Percentiles rank a stretch among this genome's conserved stretches.
These are phyloP conservation scores for Salix arbutifolia DNA, from an alignment of 345 rosid genomes.

Conservation along the genomic window DNA sequence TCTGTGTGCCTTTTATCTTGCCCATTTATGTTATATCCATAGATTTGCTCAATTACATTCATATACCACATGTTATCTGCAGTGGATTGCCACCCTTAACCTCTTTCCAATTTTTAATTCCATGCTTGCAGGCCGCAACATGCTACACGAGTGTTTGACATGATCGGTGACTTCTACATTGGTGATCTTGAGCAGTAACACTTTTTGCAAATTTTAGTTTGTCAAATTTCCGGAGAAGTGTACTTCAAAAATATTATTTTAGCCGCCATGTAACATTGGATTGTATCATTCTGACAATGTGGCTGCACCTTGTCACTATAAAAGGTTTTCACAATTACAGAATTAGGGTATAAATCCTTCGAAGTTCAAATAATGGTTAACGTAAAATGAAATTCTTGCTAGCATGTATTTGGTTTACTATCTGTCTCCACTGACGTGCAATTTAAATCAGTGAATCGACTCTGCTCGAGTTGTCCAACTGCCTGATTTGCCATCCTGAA, in stretches of 20 bases:
- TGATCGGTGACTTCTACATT: conserved; percentile 75
- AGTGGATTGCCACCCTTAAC: neutral
- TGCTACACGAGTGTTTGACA: conserved; percentile 68
- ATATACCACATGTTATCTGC: neutral
- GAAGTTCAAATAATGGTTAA: neutral
- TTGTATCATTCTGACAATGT: neutral
- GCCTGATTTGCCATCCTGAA: too few species aligned
- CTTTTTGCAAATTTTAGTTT: neutral
- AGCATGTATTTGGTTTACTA: neutral
- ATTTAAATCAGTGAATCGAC: too few species aligned
- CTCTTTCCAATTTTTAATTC: neutral
- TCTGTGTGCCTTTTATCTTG: neutral
- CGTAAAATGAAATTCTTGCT: neutral
- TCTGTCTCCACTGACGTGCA: neutral
- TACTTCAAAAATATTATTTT: neutral
- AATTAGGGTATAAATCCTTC: neutral
- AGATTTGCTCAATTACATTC: too few species aligned
- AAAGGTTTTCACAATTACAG: neutral
- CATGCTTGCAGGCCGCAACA: conserved; percentile 66
- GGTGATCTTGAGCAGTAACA: conserved; percentile 48
- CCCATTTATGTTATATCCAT: neutral
- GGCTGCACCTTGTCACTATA: neutral
- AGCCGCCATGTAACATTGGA: neutral
- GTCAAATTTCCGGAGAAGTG: neutral
- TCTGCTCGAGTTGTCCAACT: too few species aligned